Conservation (phyloP, 1,139 yeast genomes). For the Geotrichum bryndzae region DNA sequence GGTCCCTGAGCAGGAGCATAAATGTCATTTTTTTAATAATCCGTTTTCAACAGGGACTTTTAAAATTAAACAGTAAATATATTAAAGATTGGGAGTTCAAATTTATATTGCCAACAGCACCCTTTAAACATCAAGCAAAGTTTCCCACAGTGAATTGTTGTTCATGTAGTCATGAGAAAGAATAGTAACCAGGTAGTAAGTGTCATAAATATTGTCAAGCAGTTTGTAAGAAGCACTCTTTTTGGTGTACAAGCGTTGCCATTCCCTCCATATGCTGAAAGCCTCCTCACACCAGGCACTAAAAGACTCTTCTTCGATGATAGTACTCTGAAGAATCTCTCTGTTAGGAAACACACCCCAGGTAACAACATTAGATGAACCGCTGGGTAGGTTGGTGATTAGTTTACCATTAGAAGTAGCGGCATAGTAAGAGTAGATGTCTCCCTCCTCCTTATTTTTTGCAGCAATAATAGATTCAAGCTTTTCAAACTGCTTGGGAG, state of each 20-base stretch:
- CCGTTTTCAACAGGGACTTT: no score
- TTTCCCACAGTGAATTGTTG: conserved; percentile 73
- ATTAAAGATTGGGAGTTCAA: no score
- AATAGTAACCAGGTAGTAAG: conserved; percentile 71
- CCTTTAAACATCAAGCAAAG: conserved; percentile 32
- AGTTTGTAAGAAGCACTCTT: conserved; percentile 56
- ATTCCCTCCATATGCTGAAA: conserved; percentile 81
- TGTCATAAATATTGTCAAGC: conserved; percentile 53
- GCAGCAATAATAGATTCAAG: conserved; percentile 40
- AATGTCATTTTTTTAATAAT: no score
- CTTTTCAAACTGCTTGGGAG: conserved; percentile 61
- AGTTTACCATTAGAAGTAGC: conserved; percentile 59
- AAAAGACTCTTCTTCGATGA: conserved; percentile 81
- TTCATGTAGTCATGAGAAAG: conserved; percentile 79
- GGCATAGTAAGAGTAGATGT: conserved; percentile 52
- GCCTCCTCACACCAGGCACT: conserved; percentile 94
- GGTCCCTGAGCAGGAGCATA: no score
- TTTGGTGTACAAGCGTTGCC: conserved; percentile 75
- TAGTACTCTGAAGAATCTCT: conserved; percentile 82
- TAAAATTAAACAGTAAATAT: no score
- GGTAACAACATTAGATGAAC: conserved; percentile 69
- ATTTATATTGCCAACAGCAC: no score
- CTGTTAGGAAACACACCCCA: conserved; percentile 94
- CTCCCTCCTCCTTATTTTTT: conserved; percentile 43
- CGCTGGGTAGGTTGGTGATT: conserved; percentile 50